Evolutionary conservation across 1,284 basidiomycete species (phyloP).

Genomic region (Amylostereum chailletii): DNA sequence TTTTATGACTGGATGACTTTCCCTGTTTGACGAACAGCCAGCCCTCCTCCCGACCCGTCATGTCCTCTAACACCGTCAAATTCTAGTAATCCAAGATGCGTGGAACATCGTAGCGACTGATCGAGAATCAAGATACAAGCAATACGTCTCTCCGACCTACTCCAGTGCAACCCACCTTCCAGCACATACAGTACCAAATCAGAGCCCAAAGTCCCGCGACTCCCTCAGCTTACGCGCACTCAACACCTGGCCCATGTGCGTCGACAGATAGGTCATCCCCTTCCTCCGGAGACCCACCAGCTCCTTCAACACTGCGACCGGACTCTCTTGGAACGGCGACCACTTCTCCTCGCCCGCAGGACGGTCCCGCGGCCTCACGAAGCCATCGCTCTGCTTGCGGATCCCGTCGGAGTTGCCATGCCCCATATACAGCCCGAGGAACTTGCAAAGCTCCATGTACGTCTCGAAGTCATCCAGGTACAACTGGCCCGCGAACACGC

Average conservation of each 20-base stretch:
- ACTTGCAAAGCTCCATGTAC: slow-evolving; percentile 24
- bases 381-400: slow-evolving; percentile 24
- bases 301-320: slow-evolving; percentile 23
- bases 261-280: slow-evolving; percentile 26
- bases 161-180: too few relatives aligned
- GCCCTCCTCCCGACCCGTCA: too few relatives aligned
- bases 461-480: slow-evolving; percentile 24
- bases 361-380: slow-evolving; percentile 20
- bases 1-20: too few relatives aligned
- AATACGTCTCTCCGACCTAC: too few relatives aligned
- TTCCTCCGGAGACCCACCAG: slow-evolving; percentile 31
- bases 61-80: too few relatives aligned
- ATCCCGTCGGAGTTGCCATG: slow-evolving; percentile 11
- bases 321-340: slow-evolving; percentile 22
- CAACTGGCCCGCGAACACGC: slow-evolving; percentile 35
- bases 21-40: too few relatives aligned
- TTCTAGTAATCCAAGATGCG: too few relatives aligned
- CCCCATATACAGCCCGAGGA: slow-evolving; percentile 26
- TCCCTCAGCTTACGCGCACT: slow-evolving; percentile 19
- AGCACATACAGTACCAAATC: too few relatives aligned
- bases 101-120: too few relatives aligned
- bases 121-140: too few relatives aligned
- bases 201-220: too few relatives aligned
- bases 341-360: slow-evolving; percentile 4
- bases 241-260: slow-evolving; percentile 36